A percentile compares a stretch with the other conserved stretches of the same genome.
phyloP scores from a whole-genome alignment of 2,329 filamentous ascomycete genomes.

The Apiospora sp. region DNA sequence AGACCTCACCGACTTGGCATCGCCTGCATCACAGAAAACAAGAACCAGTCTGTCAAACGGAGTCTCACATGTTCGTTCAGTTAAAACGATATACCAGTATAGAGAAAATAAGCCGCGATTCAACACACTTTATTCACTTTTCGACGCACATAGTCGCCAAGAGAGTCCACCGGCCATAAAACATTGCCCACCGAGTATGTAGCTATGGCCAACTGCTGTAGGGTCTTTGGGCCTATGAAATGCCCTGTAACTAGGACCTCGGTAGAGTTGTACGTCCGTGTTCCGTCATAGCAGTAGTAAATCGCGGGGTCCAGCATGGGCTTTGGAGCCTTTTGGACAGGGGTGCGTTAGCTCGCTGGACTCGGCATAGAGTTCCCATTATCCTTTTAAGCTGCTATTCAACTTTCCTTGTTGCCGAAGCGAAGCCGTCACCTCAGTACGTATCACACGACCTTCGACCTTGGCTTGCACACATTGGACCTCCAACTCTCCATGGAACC shows the following conservation, averaged over 20 bases:
- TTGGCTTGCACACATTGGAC: background rate
- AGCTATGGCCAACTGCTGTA: background rate
- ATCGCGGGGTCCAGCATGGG: slow-evolving; percentile 14
- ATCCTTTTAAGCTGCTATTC: slow-evolving; percentile 22
- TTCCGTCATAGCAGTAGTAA: slow-evolving; percentile 22
- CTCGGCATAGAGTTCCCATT: slow-evolving; percentile 22
- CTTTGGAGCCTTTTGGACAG: background rate
- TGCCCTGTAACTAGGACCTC: background rate
- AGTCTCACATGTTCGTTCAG: background rate
- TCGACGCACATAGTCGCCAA: background rate
- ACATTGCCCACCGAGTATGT: background rate
- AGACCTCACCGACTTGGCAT: background rate
- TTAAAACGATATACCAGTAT: background rate
- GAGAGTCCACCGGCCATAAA: background rate
- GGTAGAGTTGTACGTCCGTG: slow-evolving; percentile 19
- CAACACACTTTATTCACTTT: background rate
- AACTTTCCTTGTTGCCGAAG: slow-evolving; percentile 25
- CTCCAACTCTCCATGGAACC: slow-evolving; percentile 22
- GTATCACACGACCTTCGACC: background rate
- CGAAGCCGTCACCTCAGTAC: background rate
- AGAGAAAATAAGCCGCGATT: background rate
- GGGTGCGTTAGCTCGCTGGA: slow-evolving; percentile 18
- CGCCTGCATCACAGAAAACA: background rate
- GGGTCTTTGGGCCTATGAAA: background rate
- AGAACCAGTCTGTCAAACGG: background rate